Evolutionary conservation across 768 basidiomycete species (phyloP), one percentile per base, ranked within the genome.

Genomic region (Kwoniella botswanensis): DNA sequence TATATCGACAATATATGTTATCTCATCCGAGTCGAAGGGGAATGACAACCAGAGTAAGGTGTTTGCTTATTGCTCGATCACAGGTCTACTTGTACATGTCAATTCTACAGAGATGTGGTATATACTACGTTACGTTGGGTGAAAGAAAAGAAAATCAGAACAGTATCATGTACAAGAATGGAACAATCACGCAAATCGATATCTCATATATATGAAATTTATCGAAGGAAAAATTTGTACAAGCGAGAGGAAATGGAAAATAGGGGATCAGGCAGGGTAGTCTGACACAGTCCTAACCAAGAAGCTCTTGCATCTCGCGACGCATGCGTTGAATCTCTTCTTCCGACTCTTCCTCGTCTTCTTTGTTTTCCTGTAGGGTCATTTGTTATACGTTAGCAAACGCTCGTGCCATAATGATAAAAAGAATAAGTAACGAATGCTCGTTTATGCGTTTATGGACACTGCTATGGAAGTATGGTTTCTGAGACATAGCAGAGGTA

Each of bases 261-360:
- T 7, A 35, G 35, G 35, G 35, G 3, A 7, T 7, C 7, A 35
- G 35, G 35, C 6, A 7, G 35, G 35, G 7, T 35, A 35, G 6
- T 35, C 35, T 9, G 35, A 35, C 35, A 35, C 35, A 35, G 7
- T 35, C 46, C 57, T 84, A 83, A 72, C 92, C 93, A 72, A 98
- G 85, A 50, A 98, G 84, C 65, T 93, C 94, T 67, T 93, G 90
- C 73, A 98, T 87, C 82, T 97, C 92, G 76, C 92, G 88, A 77
- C 92, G 90, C 85, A 96, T 95, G 73, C 90, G 88, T 83, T 94
- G 92, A 90, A 96, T 92, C 74, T 91, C 92, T 72, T 88, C 88
- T 83, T 94, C 93, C 60, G 89, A 90, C 84, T 93, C 92, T 77
- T 91, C 89, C 68, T 84, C 81, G 67, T 86, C 86, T 76, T 89